These are phyloP conservation scores for Fusarium vanettenii DNA, from an alignment of 2,329 filamentous ascomycete genomes.

Conservation along the genomic window DNA sequence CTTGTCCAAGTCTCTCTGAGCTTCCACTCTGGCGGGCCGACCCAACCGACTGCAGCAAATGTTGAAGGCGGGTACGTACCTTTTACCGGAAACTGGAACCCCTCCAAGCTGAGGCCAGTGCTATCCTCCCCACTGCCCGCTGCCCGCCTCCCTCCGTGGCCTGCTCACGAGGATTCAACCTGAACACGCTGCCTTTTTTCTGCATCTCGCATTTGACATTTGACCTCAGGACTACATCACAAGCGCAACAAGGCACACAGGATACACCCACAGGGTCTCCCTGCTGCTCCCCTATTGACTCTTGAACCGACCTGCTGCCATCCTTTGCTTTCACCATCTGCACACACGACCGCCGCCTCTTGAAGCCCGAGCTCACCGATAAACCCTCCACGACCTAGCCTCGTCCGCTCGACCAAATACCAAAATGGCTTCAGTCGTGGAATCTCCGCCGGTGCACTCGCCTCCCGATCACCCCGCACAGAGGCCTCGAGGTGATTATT, in stretches of 20 bases:
- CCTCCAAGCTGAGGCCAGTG: conserved; percentile 36
- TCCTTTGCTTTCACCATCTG: background rate
- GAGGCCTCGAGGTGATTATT: conserved; percentile 57
- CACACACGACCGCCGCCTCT: conserved; percentile 15
- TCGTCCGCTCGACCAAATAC: conserved; percentile 17
- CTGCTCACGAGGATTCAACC: conserved; percentile 39
- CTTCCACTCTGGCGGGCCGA: background rate
- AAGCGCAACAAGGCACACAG: conserved; percentile 13
- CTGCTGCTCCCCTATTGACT: background rate
- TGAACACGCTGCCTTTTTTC: conserved; percentile 1
- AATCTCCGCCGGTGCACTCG: conserved; percentile 54
- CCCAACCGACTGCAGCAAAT: no score
- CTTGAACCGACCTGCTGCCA: conserved; percentile 2
- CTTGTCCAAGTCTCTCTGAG: background rate
- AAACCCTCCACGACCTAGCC: conserved; percentile 29
- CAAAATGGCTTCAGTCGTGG: conserved; percentile 56
- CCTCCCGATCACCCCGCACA: conserved; percentile 55
- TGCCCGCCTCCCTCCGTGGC: conserved; percentile 34
- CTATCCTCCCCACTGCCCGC: conserved; percentile 20
- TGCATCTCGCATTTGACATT: conserved; percentile 29
- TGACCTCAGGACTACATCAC: conserved; percentile 39
- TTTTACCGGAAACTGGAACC: conserved; percentile 9
- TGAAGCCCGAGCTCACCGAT: conserved; percentile 17
- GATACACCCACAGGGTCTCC: background rate
- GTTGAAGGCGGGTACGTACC: conserved; percentile 29